Conservation (phyloP, 768 basidiomycete genomes). For the Termitomyces sp. region DNA sequence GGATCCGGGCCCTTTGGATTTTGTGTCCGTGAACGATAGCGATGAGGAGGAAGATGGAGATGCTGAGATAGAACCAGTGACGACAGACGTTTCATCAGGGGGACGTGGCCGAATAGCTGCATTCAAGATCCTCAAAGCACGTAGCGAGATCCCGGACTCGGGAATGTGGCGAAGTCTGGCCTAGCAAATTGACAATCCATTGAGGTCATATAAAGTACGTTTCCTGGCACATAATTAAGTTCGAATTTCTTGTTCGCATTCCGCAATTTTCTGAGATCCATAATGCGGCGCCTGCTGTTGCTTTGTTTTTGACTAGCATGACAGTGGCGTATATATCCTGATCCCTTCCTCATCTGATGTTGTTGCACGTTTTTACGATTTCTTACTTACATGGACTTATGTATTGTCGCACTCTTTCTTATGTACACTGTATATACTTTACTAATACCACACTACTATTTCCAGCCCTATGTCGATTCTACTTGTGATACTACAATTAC, state of each 20-base stretch:
- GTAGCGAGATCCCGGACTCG: slow-evolving; percentile 59
- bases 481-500: no score
- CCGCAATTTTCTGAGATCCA: neutral
- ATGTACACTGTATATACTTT: slow-evolving; percentile 9
- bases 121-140: slow-evolving; percentile 62
- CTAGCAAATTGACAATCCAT: slow-evolving; percentile 8
- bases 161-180: slow-evolving; percentile 85
- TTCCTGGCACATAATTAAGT: slow-evolving; percentile 16
- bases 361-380: slow-evolving; percentile 1
- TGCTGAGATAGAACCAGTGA: slow-evolving; percentile 8
- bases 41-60: slow-evolving; percentile 30
- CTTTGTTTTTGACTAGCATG: slow-evolving; percentile 10
- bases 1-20: slow-evolving; percentile 68
- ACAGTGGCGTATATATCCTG: slow-evolving; percentile 3
- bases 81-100: slow-evolving; percentile 24
- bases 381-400: slow-evolving; percentile 7
- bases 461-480: no score
- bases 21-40: slow-evolving; percentile 44
- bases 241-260: slow-evolving; percentile 9
- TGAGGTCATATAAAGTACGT: slow-evolving; percentile 14
- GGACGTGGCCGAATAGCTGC: slow-evolving; percentile 55
- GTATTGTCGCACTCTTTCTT: slow-evolving; percentile 4
- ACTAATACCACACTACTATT: slow-evolving; percentile 10
- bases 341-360: neutral
- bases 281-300: slow-evolving; percentile 6